These are phyloP conservation scores for Naematelia aurantialba DNA, from an alignment of 768 basidiomycete genomes.

Conservation along the genomic window DNA sequence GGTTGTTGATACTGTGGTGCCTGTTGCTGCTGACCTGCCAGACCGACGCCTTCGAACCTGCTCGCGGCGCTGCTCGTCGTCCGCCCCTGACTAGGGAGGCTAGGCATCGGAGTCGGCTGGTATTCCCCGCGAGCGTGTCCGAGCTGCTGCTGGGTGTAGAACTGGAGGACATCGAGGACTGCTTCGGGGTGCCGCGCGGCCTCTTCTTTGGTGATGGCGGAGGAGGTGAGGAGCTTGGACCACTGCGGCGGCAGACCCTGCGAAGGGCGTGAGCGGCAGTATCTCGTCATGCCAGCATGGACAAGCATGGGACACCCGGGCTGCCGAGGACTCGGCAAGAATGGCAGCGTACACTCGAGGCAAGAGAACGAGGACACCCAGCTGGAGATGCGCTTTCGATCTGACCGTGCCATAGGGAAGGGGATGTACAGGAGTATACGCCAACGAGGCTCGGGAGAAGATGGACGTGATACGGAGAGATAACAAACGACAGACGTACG, in stretches of 20 bases:
- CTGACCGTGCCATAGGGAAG: too few relatives aligned
- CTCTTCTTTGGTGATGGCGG: conserved; percentile 95
- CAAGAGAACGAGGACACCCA: too few relatives aligned
- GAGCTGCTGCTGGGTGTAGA: conserved; percentile 90
- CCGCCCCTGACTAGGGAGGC: conserved; percentile 48
- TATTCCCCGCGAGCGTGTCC: conserved; percentile 19
- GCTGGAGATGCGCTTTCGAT: too few relatives aligned
- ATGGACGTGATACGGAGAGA: too few relatives aligned
- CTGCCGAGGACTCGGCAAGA: too few relatives aligned
- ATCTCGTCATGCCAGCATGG: too few relatives aligned
- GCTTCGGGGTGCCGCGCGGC: conserved; percentile 96
- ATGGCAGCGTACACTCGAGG: too few relatives aligned
- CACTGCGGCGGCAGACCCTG: conserved; percentile 97
- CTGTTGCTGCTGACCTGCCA: conserved; percentile 61
- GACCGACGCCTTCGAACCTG: conserved; percentile 84
- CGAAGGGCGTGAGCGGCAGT: too few relatives aligned
- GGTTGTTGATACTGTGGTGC: background rate
- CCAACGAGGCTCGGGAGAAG: too few relatives aligned
- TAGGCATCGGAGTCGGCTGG: conserved; percentile 30
- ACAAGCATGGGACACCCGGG: too few relatives aligned
- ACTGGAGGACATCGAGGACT: conserved; percentile 93
- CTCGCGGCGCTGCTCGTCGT: conserved; percentile 52
- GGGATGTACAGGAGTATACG: too few relatives aligned
- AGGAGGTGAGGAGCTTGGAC: conserved; percentile 93
- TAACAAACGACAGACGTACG: conserved; percentile 58